A percentile compares a stretch with the other conserved stretches of the same genome.
Evolutionary conservation across 1,139 yeast species (phyloP).

Genomic region (Chernovozyma sophiae-reginae): DNA sequence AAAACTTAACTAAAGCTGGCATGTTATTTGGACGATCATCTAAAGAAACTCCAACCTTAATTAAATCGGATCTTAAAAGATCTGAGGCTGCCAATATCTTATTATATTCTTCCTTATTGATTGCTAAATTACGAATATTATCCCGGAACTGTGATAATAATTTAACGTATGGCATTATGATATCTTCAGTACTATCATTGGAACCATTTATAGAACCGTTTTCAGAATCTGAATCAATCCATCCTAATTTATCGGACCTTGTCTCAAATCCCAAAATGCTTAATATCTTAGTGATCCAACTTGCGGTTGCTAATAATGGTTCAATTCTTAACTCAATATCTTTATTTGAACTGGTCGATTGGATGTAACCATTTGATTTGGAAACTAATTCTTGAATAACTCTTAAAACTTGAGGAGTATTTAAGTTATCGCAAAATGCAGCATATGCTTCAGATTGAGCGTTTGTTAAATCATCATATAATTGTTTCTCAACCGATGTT

Average conservation of each 20-base stretch:
- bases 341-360: conserved; percentile 38
- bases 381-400: conserved; percentile 64
- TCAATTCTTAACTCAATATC: conserved; percentile 55
- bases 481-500: conserved; percentile 47
- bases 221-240: conserved; percentile 47
- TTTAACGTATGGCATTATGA: conserved; percentile 75
- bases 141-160: conserved; percentile 80
- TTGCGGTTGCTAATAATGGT: conserved; percentile 57
- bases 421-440: conserved; percentile 83
- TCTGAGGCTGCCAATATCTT: conserved; percentile 52
- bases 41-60: conserved; percentile 73
- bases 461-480: conserved; percentile 46
- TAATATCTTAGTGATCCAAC: conserved; percentile 69
- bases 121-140: conserved; percentile 68
- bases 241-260: conserved; percentile 71
- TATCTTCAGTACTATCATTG: conserved; percentile 52
- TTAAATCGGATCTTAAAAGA: conserved; percentile 48
- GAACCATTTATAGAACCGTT: conserved; percentile 9
- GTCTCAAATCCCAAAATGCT: conserved; percentile 70
- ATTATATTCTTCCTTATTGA: conserved; percentile 51
- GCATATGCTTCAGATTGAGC: conserved; percentile 64
- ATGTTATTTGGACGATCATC: conserved; percentile 83
- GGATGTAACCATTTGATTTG: conserved; percentile 68
- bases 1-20: conserved; percentile 76
- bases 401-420: conserved; percentile 73